phyloP scores from a whole-genome alignment of 176 grass and related monocot genomes.

The Melocanna baccifera region DNA sequence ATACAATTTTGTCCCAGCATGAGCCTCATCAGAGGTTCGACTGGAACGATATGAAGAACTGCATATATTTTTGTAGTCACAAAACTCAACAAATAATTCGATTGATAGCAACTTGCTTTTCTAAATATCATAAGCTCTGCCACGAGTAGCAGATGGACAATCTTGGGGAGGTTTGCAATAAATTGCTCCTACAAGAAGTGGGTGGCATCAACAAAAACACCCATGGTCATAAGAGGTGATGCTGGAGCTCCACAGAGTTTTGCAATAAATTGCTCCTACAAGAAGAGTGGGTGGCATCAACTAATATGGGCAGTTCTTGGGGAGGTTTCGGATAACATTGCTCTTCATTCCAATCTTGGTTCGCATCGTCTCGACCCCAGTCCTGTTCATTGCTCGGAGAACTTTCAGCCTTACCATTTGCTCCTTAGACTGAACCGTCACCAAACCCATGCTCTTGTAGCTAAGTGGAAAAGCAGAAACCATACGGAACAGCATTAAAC shows the following conservation, averaged over 20 bases:
- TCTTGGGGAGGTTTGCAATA: no score
- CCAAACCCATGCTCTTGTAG: conserved; percentile 86
- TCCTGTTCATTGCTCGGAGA: conserved; percentile 64
- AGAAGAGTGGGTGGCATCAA: not conserved
- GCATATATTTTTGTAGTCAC: not conserved
- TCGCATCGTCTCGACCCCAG: conserved; percentile 69
- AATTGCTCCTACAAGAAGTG: no score
- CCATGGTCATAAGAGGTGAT: not conserved
- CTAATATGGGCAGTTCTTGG: conserved; percentile 86
- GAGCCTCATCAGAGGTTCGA: not conserved
- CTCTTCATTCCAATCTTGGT: conserved; percentile 87
- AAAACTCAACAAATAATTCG: not conserved
- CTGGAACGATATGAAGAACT: not conserved
- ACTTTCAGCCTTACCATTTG: conserved; percentile 84
- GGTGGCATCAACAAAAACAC: no score
- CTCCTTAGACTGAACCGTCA: conserved; percentile 84
- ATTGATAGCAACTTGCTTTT: not conserved
- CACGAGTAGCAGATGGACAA: not conserved
- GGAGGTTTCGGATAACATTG: conserved; percentile 92
- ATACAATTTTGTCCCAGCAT: not conserved
- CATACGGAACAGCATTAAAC: not conserved
- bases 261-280: not conserved
- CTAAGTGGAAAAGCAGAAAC: conserved; percentile 26
- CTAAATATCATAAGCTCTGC: not conserved
- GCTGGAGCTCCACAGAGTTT: conserved; percentile 3